Conservation (phyloP, 345 rosid species). For the Lagerstroemia speciosa region DNA sequence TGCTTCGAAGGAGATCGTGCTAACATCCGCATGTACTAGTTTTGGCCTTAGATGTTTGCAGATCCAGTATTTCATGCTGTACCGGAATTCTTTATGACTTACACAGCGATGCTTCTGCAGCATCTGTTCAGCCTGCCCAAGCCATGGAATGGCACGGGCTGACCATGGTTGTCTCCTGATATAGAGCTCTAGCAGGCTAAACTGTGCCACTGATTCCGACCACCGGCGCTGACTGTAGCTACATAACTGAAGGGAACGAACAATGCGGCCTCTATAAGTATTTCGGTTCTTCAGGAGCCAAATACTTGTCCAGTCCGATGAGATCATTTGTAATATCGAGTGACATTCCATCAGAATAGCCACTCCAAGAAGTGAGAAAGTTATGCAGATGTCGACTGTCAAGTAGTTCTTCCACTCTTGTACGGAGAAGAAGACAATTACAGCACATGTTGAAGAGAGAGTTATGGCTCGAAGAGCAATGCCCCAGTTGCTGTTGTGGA, state of each 20-base stretch:
- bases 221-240: neutral
- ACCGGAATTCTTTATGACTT: neutral
- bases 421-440: conserved; percentile 9
- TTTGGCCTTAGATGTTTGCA: neutral
- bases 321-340: neutral
- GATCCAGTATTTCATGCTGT: neutral
- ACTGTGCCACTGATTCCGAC: neutral
- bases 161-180: neutral
- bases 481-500: conserved; percentile 6
- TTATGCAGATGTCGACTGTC: conserved; percentile 8
- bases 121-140: neutral
- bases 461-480: conserved; percentile 17
- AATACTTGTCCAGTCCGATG: conserved; percentile 13
- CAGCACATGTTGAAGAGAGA: conserved; percentile 2
- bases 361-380: conserved; percentile 6
- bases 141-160: neutral
- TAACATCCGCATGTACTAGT: neutral
- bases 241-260: neutral
- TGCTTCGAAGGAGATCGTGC: neutral
- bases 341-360: conserved; percentile 16
- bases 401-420: neutral
- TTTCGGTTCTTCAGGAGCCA: neutral
- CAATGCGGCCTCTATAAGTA: neutral
- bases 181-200: neutral
- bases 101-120: neutral